Evolutionary conservation across 768 basidiomycete genomes (phyloP), one percentile per base, ranked within the genome.

Genomic region (Agaricus blazei): DNA sequence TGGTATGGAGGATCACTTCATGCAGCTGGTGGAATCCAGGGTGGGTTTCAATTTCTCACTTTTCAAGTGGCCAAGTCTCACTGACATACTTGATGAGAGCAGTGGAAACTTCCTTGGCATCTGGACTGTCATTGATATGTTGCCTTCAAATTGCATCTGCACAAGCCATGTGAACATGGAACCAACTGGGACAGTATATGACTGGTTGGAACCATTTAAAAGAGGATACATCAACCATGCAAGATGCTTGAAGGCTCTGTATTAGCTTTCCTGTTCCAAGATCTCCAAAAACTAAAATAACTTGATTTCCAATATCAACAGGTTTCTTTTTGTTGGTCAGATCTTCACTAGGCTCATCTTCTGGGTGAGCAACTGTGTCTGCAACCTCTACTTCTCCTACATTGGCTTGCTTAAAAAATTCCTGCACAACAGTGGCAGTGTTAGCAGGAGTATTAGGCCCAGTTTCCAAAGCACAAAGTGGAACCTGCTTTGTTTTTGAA

Each of bases 1-100:
- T 63, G 12, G 19, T 55, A 43, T 74, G 59, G 0, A 12, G 15
- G 9, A 74, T 67, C 0, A 68, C 40, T 14, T 71, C 51, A 37
- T 71, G 70, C 62, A 68, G 71, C 11, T 38, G 14, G 8, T n/a
- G 36, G 42, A 68, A 72, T 4, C 62, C 63, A 3, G 68, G 69
- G 24, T 69, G 65, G 2, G 59, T 34, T 2, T 19, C 52, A 43
- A 65, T 60, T 23, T 65, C 68, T 0, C 59, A 63, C 0, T 60
- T 67, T 53, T 71, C 64, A 19, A 58, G 49, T 7, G 66, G 68
- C 0, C 59, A 59, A 0, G 51, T 7, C 3, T 12, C 36, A 9
- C 24, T 28, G 42, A 43, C 37, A 24, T 56, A 26, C 15, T 26
- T 15, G 9, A 50, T 11, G 2, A 56, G 3, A 31, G 40, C 51